Percentiles rank a stretch among this genome's conserved stretches.
Conservation (phyloP, 1,139 yeast genomes). For the Schizosaccharomyces versatilis region DNA sequence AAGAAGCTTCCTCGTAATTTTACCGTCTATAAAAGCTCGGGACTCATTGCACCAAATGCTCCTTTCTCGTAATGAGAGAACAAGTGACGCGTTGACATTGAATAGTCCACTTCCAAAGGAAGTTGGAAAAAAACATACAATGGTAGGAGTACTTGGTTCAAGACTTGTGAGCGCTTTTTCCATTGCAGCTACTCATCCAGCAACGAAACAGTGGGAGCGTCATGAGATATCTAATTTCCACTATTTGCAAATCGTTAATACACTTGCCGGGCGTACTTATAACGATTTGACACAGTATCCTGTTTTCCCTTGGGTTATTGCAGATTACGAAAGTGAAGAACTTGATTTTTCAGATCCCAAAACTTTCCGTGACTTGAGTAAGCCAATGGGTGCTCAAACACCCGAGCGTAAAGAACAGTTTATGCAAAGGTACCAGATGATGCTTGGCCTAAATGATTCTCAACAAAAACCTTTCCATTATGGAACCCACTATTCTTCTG, state of each 20-base stretch:
- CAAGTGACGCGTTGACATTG: conserved; percentile 2
- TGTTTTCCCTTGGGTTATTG: conserved; percentile 72
- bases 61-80: conserved; percentile 4
- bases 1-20: conserved; percentile 39
- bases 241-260: conserved; percentile 54
- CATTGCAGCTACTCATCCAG: conserved; percentile 19
- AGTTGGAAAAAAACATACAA: conserved; percentile 12
- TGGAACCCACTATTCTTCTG: conserved; percentile 81
- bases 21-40: conserved; percentile 29
- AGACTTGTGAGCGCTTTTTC: conserved; percentile 25
- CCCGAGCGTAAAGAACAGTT: conserved; percentile 36
- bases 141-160: conserved; percentile 18
- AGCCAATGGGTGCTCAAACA: conserved; percentile 80
- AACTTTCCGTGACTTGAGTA: conserved; percentile 48
- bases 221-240: conserved; percentile 67
- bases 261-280: conserved; percentile 67
- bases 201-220: conserved; percentile 47
- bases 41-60: conserved; percentile 33
- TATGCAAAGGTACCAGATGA: conserved; percentile 45
- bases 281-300: conserved; percentile 79
- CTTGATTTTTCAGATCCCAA: conserved; percentile 39
- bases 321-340: conserved; percentile 48
- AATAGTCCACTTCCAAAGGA: background rate
- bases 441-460: conserved; percentile 32
- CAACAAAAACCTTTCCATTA: conserved; percentile 56